Conservation (phyloP, 257 asterid genomes). For the Scutellaria minor region DNA sequence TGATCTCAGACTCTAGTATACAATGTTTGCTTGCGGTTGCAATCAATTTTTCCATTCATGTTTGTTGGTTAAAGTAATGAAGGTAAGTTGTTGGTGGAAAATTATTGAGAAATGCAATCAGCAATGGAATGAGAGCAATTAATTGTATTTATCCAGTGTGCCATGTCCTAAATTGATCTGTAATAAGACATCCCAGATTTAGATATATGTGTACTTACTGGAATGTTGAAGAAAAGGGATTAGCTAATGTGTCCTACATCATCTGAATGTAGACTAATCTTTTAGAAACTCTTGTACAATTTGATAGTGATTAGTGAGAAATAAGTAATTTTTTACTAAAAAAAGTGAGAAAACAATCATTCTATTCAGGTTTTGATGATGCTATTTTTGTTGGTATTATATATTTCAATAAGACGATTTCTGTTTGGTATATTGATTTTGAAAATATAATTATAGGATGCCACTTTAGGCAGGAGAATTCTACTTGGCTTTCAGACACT, state of each 20-base stretch:
- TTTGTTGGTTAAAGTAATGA: not conserved
- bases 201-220: not conserved
- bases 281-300: conserved; percentile 18
- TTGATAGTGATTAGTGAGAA: conserved; percentile 1
- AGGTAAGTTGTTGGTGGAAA: conserved; percentile 15
- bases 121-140: conserved; percentile 8
- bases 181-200: not conserved
- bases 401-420: too few relatives aligned
- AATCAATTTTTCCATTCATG: not conserved
- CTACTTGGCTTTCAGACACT: conserved; percentile 84
- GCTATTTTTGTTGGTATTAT: conserved; percentile 18
- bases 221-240: conserved; percentile 2
- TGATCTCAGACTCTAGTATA: conserved; percentile 22
- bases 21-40: not conserved
- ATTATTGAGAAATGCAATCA: not conserved
- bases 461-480: conserved; percentile 72
- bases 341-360: not conserved
- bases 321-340: too few relatives aligned
- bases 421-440: conserved; percentile 36
- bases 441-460: conserved; percentile 64
- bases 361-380: conserved; percentile 9
- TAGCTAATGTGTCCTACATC: not conserved
- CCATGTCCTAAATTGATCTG: not conserved
- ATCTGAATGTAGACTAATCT: conserved; percentile 15
- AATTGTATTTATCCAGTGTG: conserved; percentile 10